These are phyloP conservation scores for Plasmopara halstedii DNA, from an alignment of 352 stramenopile genomes.

Conservation along the genomic window DNA sequence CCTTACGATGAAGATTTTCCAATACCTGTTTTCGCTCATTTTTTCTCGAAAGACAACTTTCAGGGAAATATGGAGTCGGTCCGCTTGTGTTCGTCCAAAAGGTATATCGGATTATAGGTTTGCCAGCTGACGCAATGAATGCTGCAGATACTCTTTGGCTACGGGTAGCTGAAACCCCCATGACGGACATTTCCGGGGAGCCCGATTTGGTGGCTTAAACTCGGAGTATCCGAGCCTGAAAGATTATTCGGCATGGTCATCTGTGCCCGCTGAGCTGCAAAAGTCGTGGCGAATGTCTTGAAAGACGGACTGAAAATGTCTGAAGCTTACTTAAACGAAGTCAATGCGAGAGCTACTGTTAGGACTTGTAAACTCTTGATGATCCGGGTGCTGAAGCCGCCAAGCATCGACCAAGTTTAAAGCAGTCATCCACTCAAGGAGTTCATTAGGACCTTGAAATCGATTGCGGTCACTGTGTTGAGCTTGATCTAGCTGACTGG, in stretches of 20 bases:
- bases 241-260: not conserved
- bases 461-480: not conserved
- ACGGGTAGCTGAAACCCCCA: not conserved
- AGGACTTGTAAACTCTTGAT: not conserved
- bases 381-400: not conserved
- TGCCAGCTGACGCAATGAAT: not conserved
- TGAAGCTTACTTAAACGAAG: not conserved
- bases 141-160: not conserved
- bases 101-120: not conserved
- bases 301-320: not conserved
- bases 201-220: not conserved
- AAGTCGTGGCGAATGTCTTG: not conserved
- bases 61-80: not conserved
- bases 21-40: not conserved
- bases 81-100: not conserved
- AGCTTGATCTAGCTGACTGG: not conserved
- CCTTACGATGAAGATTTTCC: too few species aligned
- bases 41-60: not conserved
- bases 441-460: not conserved
- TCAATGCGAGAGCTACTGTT: not conserved
- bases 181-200: not conserved
- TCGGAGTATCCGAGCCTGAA: not conserved
- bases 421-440: not conserved
- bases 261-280: not conserved
- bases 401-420: not conserved